Evolutionary conservation across 768 basidiomycete species (phyloP), one percentile per base, ranked within the genome.

Genomic region (Boletus fagicola): DNA sequence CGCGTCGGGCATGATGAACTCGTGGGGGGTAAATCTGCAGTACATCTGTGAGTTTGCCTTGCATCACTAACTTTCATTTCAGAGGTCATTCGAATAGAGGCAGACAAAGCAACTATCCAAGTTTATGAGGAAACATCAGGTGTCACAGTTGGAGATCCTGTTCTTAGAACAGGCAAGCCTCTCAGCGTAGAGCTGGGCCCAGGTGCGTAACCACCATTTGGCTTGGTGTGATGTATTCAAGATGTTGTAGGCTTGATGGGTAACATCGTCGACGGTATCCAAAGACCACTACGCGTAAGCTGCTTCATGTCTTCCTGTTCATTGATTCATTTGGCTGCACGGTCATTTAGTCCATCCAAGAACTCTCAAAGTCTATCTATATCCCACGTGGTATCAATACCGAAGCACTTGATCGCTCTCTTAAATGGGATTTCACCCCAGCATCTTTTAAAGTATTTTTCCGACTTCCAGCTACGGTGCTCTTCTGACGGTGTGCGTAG

Each of bases 41-140:
- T 53, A 18, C 38, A n/a, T 44, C 24, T 22, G 33, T 16, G 35
- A 47, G 40, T 31, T 47, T 8, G 8, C 31, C 46, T 38, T 30
- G 20, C 26, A 40, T 38, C 57, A 26, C 62, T 71, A 13, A 72
- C 49, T n/a, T 26, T 18, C 36, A 35, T 49, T 44, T 39, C 68
- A 95, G 97, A 99, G 92, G 97, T 99, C 67, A 99, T 99, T 67
- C 86, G 97, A 67, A 98, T 99, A 76, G 97, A 98, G 64, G 86
- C 86, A 60, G 97, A 99, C 77, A 96, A 97, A 77, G 92, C 92
- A 43, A 98, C 97, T 13, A 98, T 99, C 59, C 97, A 99, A 74
- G 97, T 99, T 11, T 98, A 99, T 69, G 97, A 99, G 75, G 97
- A 99, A 78, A 98, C 96, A 7, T 97, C 96, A 43, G 97, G 97